phyloP scores from a whole-genome alignment of 495 filamentous ascomycete species.

The Saxophila tyrrhenica region DNA sequence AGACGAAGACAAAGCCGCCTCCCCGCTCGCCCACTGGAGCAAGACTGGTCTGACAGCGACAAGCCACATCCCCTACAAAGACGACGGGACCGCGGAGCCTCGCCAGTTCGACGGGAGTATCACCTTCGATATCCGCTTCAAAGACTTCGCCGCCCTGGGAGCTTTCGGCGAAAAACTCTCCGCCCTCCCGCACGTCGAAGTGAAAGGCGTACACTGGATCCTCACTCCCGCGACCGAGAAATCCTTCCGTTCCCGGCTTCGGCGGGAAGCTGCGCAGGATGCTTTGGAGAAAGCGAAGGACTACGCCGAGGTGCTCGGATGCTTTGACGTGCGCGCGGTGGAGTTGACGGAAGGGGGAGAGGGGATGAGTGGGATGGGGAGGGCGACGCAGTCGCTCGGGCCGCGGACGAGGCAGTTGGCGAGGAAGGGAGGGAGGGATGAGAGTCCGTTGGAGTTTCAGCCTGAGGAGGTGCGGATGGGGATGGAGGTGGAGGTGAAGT shows the following conservation, averaged over 20 bases:
- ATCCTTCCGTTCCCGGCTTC: background rate
- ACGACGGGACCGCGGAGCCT: background rate
- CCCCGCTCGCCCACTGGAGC: background rate
- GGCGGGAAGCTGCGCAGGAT: background rate
- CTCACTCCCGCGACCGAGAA: background rate
- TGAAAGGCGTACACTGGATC: background rate
- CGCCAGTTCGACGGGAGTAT: background rate
- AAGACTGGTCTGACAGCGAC: background rate
- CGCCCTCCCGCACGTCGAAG: background rate
- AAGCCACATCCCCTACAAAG: background rate
- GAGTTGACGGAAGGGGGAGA: background rate
- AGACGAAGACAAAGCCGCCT: background rate
- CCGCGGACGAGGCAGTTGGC: background rate
- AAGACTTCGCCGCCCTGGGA: background rate
- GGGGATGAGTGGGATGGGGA: background rate
- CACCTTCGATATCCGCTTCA: background rate
- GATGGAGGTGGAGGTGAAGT: background rate
- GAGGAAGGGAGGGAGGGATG: background rate
- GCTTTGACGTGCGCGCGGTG: background rate
- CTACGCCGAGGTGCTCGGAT: background rate
- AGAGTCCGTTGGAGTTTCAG: background rate
- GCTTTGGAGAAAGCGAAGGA: background rate
- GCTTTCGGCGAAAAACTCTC: background rate
- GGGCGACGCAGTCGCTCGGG: background rate
- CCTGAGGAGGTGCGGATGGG: constrained; percentile 1